A percentile compares a stretch with the other conserved stretches of the same genome.
Evolutionary conservation across 1,139 yeast species (phyloP).

Genomic region (Geotrichum histeridarum): DNA sequence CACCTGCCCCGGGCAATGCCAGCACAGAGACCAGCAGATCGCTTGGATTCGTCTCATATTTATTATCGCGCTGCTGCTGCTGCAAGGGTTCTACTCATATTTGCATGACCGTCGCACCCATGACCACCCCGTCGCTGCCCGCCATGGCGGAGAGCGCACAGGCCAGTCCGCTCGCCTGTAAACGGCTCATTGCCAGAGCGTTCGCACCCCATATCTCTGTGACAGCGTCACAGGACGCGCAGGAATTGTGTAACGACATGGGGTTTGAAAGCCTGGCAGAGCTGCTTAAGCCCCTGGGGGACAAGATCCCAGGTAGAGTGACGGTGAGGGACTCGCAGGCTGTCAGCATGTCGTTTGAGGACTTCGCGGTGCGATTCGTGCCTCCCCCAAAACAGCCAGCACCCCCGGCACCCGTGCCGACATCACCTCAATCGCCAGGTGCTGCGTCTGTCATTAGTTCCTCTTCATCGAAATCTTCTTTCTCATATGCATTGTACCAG

Average conservation of each 20-base stretch:
- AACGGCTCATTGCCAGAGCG: slow-evolving; percentile 36
- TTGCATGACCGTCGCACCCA: too few species aligned
- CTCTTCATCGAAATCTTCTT: background rate
- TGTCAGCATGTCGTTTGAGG: slow-evolving; percentile 30
- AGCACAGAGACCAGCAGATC: too few species aligned
- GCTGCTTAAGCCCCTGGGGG: slow-evolving; percentile 43
- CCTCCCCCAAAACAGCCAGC: slow-evolving; percentile 14
- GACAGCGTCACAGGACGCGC: slow-evolving; percentile 50
- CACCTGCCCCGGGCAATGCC: too few species aligned
- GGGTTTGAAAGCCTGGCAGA: slow-evolving; percentile 40
- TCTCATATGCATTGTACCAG: slow-evolving; percentile 2
- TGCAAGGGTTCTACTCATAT: too few species aligned
- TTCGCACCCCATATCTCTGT: slow-evolving; percentile 57
- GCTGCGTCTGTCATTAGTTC: background rate
- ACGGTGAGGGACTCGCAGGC: slow-evolving; percentile 42
- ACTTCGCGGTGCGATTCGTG: slow-evolving; percentile 33
- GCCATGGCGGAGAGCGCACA: slow-evolving; percentile 1
- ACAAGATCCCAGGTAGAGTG: slow-evolving; percentile 38
- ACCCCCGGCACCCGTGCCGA: background rate
- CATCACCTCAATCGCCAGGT: slow-evolving; percentile 3
- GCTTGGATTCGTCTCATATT: too few species aligned
- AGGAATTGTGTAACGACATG: slow-evolving; percentile 42
- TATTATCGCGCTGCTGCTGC: too few species aligned
- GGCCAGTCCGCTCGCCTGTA: slow-evolving; percentile 20
- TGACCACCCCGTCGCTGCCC: background rate